phyloP scores from a whole-genome alignment of 164 flowering plant species.

The Vitis cinerea region DNA sequence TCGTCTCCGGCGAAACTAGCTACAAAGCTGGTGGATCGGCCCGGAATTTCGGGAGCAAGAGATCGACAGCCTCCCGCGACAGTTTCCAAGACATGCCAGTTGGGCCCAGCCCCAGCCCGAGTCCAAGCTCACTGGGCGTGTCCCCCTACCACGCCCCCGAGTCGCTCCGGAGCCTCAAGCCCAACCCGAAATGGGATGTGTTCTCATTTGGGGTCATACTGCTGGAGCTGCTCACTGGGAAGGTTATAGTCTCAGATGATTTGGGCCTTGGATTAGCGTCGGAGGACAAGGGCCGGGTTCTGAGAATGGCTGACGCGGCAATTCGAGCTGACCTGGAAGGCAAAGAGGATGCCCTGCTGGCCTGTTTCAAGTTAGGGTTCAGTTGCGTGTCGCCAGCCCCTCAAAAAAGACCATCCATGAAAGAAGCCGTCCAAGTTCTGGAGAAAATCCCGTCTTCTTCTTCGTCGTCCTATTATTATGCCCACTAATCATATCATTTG shows the following conservation, averaged over 20 bases:
- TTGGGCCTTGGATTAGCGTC: conserved; percentile 44
- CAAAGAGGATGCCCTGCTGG: conserved; percentile 70
- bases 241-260: conserved; percentile 48
- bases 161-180: conserved; percentile 75
- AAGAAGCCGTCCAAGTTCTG: conserved; percentile 73
- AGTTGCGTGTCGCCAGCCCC: conserved; percentile 61
- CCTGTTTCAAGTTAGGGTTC: conserved; percentile 65
- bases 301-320: conserved; percentile 73
- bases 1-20: conserved; percentile 59
- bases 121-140: conserved; percentile 42
- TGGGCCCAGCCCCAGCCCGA: conserved; percentile 58
- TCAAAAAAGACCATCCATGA: conserved; percentile 87
- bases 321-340: conserved; percentile 82
- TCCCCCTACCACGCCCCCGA: conserved; percentile 92
- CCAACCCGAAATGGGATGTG: conserved; percentile 88
- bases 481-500: conserved; percentile 9
- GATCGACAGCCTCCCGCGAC: conserved; percentile 80
- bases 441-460: conserved; percentile 58
- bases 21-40: conserved; percentile 57
- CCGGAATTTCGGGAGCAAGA: conserved; percentile 82
- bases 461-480: conserved; percentile 25
- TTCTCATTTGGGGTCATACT: conserved; percentile 80
- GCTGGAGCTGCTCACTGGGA: conserved; percentile 82
- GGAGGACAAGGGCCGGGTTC: conserved; percentile 56
- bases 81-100: conserved; percentile 50